These are phyloP conservation scores for Candida sanyaensis DNA, from an alignment of 1,139 yeast species.

Conservation along the genomic window DNA sequence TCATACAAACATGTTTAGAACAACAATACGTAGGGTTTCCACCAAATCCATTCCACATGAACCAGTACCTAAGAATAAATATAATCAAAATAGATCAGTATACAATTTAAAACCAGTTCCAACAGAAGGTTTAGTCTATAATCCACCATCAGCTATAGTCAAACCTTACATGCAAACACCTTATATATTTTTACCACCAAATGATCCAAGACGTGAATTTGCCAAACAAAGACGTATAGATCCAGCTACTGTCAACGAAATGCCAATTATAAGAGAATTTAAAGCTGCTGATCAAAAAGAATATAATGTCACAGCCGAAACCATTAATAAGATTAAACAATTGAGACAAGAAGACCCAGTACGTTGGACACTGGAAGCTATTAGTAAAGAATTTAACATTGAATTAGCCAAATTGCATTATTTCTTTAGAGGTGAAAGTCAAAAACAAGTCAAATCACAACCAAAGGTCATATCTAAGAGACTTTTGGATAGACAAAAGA, in stretches of 20 bases:
- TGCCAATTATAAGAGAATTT: slow-evolving; percentile 51
- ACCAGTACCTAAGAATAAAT: slow-evolving; percentile 40
- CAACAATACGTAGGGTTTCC: slow-evolving; percentile 13
- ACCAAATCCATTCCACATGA: slow-evolving; percentile 28
- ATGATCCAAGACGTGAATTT: slow-evolving; percentile 57
- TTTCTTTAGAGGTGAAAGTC: slow-evolving; percentile 16
- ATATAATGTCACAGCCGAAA: slow-evolving; percentile 62
- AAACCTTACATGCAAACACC: slow-evolving; percentile 54
- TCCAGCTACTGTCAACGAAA: slow-evolving; percentile 46
- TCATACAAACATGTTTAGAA: slow-evolving; percentile 9
- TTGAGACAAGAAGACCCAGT: slow-evolving; percentile 65
- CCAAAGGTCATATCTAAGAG: slow-evolving; percentile 3
- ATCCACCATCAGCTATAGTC: slow-evolving; percentile 36
- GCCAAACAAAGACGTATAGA: slow-evolving; percentile 19
- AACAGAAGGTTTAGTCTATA: slow-evolving; percentile 40
- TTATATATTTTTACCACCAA: slow-evolving; percentile 64
- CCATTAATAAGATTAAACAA: slow-evolving; percentile 59
- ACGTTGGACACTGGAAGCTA: slow-evolving; percentile 64
- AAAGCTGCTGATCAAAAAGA: slow-evolving; percentile 39
- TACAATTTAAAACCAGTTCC: slow-evolving; percentile 46
- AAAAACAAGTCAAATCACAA: slow-evolving; percentile 13
- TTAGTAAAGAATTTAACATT: slow-evolving; percentile 61
- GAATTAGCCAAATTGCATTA: slow-evolving; percentile 14
- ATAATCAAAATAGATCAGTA: slow-evolving; percentile 39
- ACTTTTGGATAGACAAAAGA: slow-evolving; percentile 48